Evolutionary conservation across 148 eudicot species (phyloP).

Genomic region (Cornus suecica): DNA sequence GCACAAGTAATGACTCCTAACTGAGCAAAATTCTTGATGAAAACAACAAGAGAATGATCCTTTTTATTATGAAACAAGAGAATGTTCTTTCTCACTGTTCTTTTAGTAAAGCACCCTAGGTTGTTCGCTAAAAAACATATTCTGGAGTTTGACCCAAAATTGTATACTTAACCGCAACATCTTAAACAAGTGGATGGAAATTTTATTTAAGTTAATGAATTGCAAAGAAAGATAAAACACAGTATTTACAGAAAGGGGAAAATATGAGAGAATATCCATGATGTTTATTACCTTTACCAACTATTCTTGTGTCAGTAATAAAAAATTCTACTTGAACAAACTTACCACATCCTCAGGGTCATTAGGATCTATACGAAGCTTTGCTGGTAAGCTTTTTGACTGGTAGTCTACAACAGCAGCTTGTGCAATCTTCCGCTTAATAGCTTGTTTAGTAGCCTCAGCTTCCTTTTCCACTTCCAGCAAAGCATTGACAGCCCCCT

Average conservation of each 20-base stretch:
- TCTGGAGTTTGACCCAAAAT: not conserved
- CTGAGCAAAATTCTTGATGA: no score
- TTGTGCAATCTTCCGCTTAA: slow-evolving; percentile 94
- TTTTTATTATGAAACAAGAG: no score
- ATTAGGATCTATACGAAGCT: slow-evolving; percentile 84
- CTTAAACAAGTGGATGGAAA: not conserved
- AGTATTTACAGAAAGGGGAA: not conserved
- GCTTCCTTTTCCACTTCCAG: slow-evolving; percentile 88
- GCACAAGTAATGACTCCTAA: no score
- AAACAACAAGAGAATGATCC: no score
- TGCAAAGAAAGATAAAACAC: not conserved
- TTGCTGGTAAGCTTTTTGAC: slow-evolving; percentile 64
- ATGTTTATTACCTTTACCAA: slow-evolving; percentile 55
- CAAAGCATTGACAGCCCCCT: slow-evolving; percentile 54
- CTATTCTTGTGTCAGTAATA: slow-evolving; percentile 71
- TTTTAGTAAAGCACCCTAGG: not conserved
- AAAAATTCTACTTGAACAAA: slow-evolving; percentile 8
- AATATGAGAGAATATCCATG: slow-evolving; percentile 71
- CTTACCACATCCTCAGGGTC: slow-evolving; percentile 98
- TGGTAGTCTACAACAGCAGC: slow-evolving; percentile 70
- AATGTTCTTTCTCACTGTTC: no score
- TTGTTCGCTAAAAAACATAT: not conserved
- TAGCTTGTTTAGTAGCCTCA: slow-evolving; percentile 86
- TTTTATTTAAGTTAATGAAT: no score
- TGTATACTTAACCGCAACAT: not conserved